Conservation (phyloP, 768 basidiomycete species). For the Pleurotus pulmonarius region DNA sequence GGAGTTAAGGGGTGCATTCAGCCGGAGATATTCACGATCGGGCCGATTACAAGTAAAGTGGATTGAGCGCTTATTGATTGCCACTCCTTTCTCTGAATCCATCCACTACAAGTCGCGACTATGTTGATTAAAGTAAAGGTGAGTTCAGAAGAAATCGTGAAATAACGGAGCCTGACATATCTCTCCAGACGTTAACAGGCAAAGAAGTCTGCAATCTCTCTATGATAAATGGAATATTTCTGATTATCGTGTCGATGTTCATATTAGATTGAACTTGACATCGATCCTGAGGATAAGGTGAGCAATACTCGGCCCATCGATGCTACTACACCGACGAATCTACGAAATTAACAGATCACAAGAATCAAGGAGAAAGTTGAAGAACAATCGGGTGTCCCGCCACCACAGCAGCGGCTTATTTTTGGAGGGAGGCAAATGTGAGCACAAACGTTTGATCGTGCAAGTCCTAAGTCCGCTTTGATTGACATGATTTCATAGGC, state of each 20-base stretch:
- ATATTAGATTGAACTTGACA: slow-evolving; percentile 67
- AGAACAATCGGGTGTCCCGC: slow-evolving; percentile 97
- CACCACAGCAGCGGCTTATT: slow-evolving; percentile 92
- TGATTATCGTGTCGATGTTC: too few relatives aligned
- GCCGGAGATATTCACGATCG: too few relatives aligned
- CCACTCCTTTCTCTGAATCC: too few relatives aligned
- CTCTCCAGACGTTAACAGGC: slow-evolving; percentile 92
- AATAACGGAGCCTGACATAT: not conserved
- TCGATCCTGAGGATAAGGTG: slow-evolving; percentile 86
- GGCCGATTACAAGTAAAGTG: too few relatives aligned
- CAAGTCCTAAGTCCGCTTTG: not conserved
- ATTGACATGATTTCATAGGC: slow-evolving; percentile 41
- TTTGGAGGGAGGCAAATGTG: slow-evolving; percentile 93
- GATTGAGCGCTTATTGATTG: too few relatives aligned
- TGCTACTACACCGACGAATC: not conserved
- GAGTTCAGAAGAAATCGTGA: slow-evolving; percentile 11
- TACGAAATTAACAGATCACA: slow-evolving; percentile 55
- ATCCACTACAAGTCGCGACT: not conserved
- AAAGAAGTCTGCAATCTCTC: slow-evolving; percentile 67
- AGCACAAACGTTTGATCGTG: slow-evolving; percentile 19
- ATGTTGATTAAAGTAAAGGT: slow-evolving; percentile 95
- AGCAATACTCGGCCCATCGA: slow-evolving; percentile 13
- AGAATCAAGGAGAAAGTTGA: slow-evolving; percentile 98
- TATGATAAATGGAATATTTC: slow-evolving; percentile 1
- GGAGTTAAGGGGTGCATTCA: too few relatives aligned